Evolutionary conservation across 1,139 yeast species (phyloP).

Genomic region (Suhomyces panamericanus): DNA sequence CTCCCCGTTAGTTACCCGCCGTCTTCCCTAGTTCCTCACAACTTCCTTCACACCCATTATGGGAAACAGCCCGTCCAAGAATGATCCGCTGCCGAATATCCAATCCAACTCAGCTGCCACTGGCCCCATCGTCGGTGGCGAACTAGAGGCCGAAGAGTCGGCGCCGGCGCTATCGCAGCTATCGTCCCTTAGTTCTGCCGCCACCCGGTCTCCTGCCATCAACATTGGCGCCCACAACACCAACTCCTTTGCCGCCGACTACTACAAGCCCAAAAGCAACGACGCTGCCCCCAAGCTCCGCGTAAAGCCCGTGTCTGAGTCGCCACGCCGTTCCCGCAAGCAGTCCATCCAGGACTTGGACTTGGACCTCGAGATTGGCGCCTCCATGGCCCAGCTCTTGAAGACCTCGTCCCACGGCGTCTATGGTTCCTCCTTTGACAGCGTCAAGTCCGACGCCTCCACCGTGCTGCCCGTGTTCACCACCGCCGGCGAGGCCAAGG

Average conservation of each 20-base stretch:
- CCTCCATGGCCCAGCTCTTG: conserved; percentile 46
- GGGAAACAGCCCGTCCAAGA: conserved; percentile 64
- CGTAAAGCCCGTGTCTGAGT: conserved; percentile 1
- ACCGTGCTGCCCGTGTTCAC: conserved; percentile 42
- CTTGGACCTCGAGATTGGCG: conserved; percentile 46
- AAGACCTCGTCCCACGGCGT: conserved; percentile 4
- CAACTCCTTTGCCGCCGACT: conserved; percentile 15
- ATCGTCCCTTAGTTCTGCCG: conserved; percentile 10
- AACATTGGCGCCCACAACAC: conserved; percentile 16
- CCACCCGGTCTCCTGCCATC: conserved; percentile 20
- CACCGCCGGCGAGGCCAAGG: conserved; percentile 29
- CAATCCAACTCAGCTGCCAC: conserved; percentile 22
- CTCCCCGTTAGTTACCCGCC: background rate
- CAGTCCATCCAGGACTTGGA: conserved; percentile 18
- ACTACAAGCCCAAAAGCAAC: conserved; percentile 10
- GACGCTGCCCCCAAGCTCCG: conserved; percentile 4
- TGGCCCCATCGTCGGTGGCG: conserved; percentile 31
- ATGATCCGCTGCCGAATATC: conserved; percentile 51
- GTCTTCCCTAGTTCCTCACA: background rate
- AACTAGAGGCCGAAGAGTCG: conserved; percentile 46
- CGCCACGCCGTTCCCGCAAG: conserved; percentile 10
- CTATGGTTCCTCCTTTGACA: conserved; percentile 40
- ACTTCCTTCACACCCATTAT: conserved; percentile 23
- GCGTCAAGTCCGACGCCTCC: conserved; percentile 34
- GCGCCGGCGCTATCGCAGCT: conserved; percentile 48